These are phyloP conservation scores for Trichosporon coremiiforme DNA, from an alignment of 1,284 basidiomycete genomes.

Conservation along the genomic window DNA sequence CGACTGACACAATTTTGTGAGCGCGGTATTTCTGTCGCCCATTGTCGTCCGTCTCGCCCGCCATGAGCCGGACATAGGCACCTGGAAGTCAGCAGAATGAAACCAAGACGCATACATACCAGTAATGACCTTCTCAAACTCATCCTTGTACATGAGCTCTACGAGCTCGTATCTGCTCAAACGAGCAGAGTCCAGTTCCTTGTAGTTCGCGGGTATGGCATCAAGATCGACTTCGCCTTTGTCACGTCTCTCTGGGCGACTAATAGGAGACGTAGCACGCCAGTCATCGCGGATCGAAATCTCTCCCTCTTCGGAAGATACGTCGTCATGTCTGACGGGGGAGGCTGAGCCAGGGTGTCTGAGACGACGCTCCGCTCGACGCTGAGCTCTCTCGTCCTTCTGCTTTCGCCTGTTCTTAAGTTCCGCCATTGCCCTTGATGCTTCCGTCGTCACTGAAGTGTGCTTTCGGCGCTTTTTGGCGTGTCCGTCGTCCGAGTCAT, in stretches of 20 bases:
- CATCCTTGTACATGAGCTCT: slow-evolving; percentile 46
- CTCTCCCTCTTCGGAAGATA: slow-evolving; percentile 66
- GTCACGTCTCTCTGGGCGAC: slow-evolving; percentile 65
- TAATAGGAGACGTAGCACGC: slow-evolving; percentile 32
- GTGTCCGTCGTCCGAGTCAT: slow-evolving; percentile 41
- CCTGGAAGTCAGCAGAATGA: slow-evolving; percentile 60
- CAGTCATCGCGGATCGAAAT: slow-evolving; percentile 67
- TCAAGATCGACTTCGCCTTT: slow-evolving; percentile 63
- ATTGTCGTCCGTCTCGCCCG: slow-evolving; percentile 59
- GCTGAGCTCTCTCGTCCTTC: slow-evolving; percentile 48
- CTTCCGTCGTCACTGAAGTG: slow-evolving; percentile 80
- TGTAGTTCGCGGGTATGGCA: slow-evolving; percentile 66
- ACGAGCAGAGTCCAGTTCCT: slow-evolving; percentile 71
- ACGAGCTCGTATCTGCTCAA: slow-evolving; percentile 76
- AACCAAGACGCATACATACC: slow-evolving; percentile 28
- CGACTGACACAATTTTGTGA: slow-evolving; percentile 70
- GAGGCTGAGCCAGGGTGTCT: slow-evolving; percentile 52
- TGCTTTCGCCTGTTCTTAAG: slow-evolving; percentile 78
- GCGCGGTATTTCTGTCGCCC: slow-evolving; percentile 73
- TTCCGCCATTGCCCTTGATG: slow-evolving; percentile 75
- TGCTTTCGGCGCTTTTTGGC: slow-evolving; percentile 64
- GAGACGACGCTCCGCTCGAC: slow-evolving; percentile 61
- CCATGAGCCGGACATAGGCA: slow-evolving; percentile 75
- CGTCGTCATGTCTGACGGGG: slow-evolving; percentile 35
- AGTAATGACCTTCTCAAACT: slow-evolving; percentile 38